Evolutionary conservation across 768 basidiomycete genomes (phyloP).

Genomic region (Rhizopogon roseolus): DNA sequence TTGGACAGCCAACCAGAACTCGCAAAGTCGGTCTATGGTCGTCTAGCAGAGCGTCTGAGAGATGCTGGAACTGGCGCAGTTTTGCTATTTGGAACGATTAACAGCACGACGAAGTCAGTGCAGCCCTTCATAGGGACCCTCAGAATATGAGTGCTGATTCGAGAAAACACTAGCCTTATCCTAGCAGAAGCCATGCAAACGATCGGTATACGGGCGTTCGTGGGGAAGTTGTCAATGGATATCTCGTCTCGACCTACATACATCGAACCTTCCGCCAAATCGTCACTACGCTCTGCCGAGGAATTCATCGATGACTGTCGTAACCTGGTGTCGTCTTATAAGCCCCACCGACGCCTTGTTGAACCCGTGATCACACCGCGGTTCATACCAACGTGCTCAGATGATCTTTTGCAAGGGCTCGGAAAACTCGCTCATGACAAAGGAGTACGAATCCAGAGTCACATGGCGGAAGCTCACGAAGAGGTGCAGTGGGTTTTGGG

Average conservation of each 20-base stretch:
- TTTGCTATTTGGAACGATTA: slow-evolving; percentile 81
- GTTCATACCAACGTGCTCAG: slow-evolving; percentile 85
- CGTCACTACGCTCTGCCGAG: slow-evolving; percentile 45
- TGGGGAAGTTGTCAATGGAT: slow-evolving; percentile 94
- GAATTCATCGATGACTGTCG: slow-evolving; percentile 55
- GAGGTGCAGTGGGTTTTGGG: slow-evolving; percentile 67
- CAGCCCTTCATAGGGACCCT: neutral
- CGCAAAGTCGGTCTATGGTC: slow-evolving; percentile 62
- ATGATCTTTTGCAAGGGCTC: slow-evolving; percentile 60
- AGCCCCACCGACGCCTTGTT: slow-evolving; percentile 47
- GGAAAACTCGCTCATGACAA: slow-evolving; percentile 45
- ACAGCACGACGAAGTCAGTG: slow-evolving; percentile 73
- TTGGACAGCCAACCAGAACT: slow-evolving; percentile 59
- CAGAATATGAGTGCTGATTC: neutral
- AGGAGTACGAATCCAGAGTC: slow-evolving; percentile 67
- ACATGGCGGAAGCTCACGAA: slow-evolving; percentile 77
- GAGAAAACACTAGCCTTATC: slow-evolving; percentile 48
- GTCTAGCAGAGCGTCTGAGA: slow-evolving; percentile 60
- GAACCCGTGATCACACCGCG: slow-evolving; percentile 86
- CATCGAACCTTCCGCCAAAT: slow-evolving; percentile 50
- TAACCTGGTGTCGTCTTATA: slow-evolving; percentile 33
- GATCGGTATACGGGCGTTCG: slow-evolving; percentile 70
- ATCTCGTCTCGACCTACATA: slow-evolving; percentile 69
- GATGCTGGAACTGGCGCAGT: slow-evolving; percentile 77
- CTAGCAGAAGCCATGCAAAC: slow-evolving; percentile 71